phyloP scores from a whole-genome alignment of 1,284 basidiomycete species.

The Lignosus rhinocerotis region DNA sequence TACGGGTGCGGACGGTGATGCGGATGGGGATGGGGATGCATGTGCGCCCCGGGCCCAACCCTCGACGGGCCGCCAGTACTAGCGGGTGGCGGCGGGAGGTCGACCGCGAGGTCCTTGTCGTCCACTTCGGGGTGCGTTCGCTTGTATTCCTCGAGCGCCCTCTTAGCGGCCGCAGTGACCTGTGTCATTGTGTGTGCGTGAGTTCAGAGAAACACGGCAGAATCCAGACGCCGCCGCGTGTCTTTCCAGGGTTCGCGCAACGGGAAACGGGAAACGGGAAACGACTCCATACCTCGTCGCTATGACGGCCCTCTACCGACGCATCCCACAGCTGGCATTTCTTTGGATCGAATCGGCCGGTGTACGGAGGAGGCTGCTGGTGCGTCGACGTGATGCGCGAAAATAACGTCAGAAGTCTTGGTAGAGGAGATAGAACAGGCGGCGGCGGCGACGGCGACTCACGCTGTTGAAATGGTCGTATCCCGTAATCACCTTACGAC shows the following conservation, averaged over 20 bases:
- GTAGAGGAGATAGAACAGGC: neutral
- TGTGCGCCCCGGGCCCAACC: constrained; percentile 3
- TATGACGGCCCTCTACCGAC: constrained; percentile 59
- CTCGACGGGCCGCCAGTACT: constrained; percentile 2
- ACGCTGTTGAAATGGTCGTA: constrained; percentile 80
- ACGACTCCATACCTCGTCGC: constrained; percentile 52
- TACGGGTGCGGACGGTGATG: neutral
- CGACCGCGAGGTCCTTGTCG: constrained; percentile 55
- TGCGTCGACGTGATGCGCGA: neutral
- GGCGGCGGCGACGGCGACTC: constrained; percentile 25
- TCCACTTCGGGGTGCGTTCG: constrained; percentile 55
- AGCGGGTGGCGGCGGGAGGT: constrained; percentile 39
- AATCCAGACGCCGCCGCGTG: no score
- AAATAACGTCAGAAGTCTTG: neutral
- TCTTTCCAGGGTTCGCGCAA: no score
- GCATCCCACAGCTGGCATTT: constrained; percentile 74
- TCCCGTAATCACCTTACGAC: constrained; percentile 66
- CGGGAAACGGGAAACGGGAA: neutral
- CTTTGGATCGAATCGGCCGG: constrained; percentile 28
- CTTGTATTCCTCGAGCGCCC: constrained; percentile 61
- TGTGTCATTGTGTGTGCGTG: constrained; percentile 31
- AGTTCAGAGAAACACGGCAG: no score
- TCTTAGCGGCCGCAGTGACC: constrained; percentile 71
- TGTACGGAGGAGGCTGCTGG: constrained; percentile 25
- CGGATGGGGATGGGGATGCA: neutral